Evolutionary conservation across 371 early-diverging fungal species (phyloP), one percentile per base, ranked within the genome.

Genomic region (Lichtheimia ornata): DNA sequence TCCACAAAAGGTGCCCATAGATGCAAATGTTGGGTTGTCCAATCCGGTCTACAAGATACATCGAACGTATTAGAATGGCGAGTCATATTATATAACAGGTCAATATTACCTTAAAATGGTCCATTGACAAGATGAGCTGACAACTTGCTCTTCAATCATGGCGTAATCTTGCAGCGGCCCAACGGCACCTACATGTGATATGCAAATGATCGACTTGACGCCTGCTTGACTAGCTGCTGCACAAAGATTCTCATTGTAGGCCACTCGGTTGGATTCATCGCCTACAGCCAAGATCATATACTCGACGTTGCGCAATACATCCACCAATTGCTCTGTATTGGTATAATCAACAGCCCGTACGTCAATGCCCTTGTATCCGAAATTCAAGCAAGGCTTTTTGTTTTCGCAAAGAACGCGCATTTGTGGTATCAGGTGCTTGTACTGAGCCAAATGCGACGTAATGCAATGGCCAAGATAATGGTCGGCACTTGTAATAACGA

Each of bases 111-210:
- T 72, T 11, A 80, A 56, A 45, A 80, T 73, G 14, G 74, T 77
- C 63, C 73, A 72, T 51, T 73, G 70, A 42, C 73, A 71, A 22
- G 60, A 52, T 12, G 62, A 62, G 2, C 49, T 25, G 41, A 80
- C 72, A 11, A 80, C 72, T 41, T 66, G 57, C n/a, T 73, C 69
- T 57, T 80, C 81, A 40, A 80, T 72, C 14, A 56, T 28, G 28
- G 65, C 61, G 53, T 65, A 80, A 5, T 80, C 71, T 43, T 70
- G 63, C 27, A 80, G 53, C 3, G 73, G 44, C 12, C 60, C 44
- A 0, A 66, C 67, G 13, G 81, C 75, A 4, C 81, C 81, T 14
- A 73, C 67, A 40, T 75, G 75, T 41, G 81, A 80, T n/a, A 80
- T 51, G 42, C 71, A 68, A 17, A 75, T 59, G 20, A 80, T 80